A percentile compares a stretch with the other conserved stretches of the same genome.
phyloP scores from a whole-genome alignment of 768 basidiomycete genomes.

The Boletus rubropictus region DNA sequence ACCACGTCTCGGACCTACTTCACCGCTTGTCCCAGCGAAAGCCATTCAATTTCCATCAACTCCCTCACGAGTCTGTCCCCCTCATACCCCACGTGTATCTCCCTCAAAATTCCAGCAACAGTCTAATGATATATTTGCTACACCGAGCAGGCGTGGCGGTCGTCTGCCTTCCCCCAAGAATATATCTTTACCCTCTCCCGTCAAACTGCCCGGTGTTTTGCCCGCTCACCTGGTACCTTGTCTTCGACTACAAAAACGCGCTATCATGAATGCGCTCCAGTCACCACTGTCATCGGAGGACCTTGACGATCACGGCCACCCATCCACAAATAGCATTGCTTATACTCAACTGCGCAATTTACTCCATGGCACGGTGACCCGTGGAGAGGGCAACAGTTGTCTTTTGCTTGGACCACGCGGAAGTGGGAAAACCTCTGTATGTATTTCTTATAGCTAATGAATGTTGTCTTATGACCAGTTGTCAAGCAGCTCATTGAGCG shows the following conservation, averaged over 20 bases:
- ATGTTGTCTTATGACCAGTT: constrained; percentile 2
- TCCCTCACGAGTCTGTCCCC: constrained; percentile 12
- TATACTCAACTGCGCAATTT: constrained; percentile 56
- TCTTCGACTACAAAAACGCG: constrained; percentile 53
- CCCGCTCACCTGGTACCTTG: constrained; percentile 40
- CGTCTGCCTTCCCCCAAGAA: constrained; percentile 15
- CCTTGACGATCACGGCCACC: constrained; percentile 31
- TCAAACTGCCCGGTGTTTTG: constrained; percentile 27
- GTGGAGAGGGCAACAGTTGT: constrained; percentile 93
- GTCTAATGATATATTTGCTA: constrained; percentile 9
- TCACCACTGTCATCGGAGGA: constrained; percentile 20
- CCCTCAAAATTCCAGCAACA: constrained; percentile 8
- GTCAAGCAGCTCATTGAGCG: constrained; percentile 51
- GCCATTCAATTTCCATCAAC: constrained; percentile 11
- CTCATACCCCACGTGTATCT: constrained; percentile 15
- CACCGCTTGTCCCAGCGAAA: not conserved
- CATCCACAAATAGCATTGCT: constrained; percentile 47
- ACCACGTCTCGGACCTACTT: not conserved
- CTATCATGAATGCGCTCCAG: constrained; percentile 45
- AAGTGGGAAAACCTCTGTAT: constrained; percentile 78
- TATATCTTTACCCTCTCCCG: constrained; percentile 6
- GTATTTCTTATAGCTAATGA: not conserved
- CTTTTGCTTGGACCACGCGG: constrained; percentile 80
- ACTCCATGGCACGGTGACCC: constrained; percentile 63
- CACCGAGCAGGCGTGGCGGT: constrained; percentile 12